phyloP scores from a whole-genome alignment of 306 rosid species.

The Lathyrus sativus region DNA sequence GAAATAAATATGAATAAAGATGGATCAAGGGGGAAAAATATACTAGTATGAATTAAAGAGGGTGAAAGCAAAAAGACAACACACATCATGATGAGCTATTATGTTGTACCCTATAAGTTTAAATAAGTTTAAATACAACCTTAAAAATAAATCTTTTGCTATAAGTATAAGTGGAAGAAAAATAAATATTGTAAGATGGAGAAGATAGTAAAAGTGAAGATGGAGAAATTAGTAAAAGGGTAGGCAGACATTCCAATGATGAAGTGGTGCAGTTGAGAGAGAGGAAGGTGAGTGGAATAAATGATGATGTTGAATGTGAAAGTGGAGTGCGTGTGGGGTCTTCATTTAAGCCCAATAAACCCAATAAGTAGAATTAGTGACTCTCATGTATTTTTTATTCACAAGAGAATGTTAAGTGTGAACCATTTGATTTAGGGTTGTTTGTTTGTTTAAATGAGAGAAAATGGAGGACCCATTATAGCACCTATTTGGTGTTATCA shows the following conservation, averaged over 20 bases:
- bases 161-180: background rate
- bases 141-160: too few species aligned
- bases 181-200: conserved; percentile 4
- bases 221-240: conserved; percentile 22
- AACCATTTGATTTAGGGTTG: conserved; percentile 3
- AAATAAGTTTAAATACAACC: background rate
- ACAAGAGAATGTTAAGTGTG: conserved; percentile 10
- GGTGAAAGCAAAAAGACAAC: conserved; percentile 36
- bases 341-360: conserved; percentile 10
- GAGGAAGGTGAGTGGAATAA: conserved; percentile 39
- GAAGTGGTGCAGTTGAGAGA: conserved; percentile 25
- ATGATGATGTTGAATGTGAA: conserved; percentile 46
- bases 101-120: conserved; percentile 12
- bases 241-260: conserved; percentile 22
- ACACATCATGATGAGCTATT: conserved; percentile 36
- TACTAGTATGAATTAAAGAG: background rate
- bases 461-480: conserved; percentile 1
- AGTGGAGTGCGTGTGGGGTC: conserved; percentile 42
- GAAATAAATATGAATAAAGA: background rate
- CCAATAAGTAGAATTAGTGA: conserved; percentile 12
- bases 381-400: too few species aligned
- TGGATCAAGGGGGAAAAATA: background rate
- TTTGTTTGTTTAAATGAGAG: background rate
- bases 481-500: conserved; percentile 23
- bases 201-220: conserved; percentile 13